Percentiles rank a stretch among this genome's conserved stretches.
Evolutionary conservation across 352 stramenopile genomes (phyloP).

Genomic region (Lagenidium giganteum): DNA sequence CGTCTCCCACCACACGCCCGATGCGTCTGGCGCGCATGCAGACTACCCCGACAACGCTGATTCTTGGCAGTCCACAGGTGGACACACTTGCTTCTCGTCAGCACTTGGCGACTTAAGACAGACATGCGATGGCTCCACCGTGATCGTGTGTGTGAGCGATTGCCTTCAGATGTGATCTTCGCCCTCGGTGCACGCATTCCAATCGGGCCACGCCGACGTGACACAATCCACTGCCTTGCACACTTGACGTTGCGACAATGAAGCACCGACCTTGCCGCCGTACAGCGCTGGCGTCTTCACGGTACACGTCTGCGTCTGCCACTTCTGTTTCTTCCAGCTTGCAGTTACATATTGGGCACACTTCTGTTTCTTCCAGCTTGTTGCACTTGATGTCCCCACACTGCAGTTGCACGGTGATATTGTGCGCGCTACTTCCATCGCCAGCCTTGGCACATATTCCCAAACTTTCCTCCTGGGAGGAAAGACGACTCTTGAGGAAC

Average conservation of each 20-base stretch:
- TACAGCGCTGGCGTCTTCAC: constrained; percentile 8
- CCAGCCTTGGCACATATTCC: too few relatives aligned
- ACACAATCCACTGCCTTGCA: constrained; percentile 4
- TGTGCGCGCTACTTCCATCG: too few relatives aligned
- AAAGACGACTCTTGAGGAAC: too few relatives aligned
- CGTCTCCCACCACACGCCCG: too few relatives aligned
- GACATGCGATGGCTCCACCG: too few relatives aligned
- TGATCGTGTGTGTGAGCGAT: constrained; percentile 13
- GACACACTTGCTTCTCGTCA: too few relatives aligned
- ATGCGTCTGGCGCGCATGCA: too few relatives aligned
- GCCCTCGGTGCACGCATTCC: constrained; percentile 13
- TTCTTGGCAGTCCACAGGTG: too few relatives aligned
- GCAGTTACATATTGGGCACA: constrained; percentile 34
- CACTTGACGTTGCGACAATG: constrained; percentile 16
- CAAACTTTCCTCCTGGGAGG: too few relatives aligned
- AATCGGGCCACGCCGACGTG: constrained; percentile 10
- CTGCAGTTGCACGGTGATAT: constrained; percentile 16
- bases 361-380: constrained; percentile 36
- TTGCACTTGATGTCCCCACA: constrained; percentile 35
- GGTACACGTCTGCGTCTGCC: constrained; percentile 13
- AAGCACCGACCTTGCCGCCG: constrained; percentile 18
- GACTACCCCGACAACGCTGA: too few relatives aligned
- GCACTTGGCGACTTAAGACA: too few relatives aligned
- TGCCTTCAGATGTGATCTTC: constrained; percentile 8
- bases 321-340: neutral